These are phyloP conservation scores for Pichia sporocuriosa DNA, from an alignment of 805 yeast genomes.

Conservation along the genomic window DNA sequence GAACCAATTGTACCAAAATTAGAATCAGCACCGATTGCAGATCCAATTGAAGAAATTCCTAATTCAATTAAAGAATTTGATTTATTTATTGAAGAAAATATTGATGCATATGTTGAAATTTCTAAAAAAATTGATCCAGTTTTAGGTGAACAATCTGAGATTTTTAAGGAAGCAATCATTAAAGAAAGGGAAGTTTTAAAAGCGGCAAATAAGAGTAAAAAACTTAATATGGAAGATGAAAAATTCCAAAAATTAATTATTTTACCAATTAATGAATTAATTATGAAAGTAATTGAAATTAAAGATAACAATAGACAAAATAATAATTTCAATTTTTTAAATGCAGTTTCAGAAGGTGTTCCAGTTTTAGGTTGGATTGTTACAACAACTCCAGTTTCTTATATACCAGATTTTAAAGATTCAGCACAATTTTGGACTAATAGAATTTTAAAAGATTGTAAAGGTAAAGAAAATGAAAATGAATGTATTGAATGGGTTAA, in stretches of 20 bases:
- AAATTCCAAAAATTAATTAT: slow-evolving; percentile 45
- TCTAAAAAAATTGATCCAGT: slow-evolving; percentile 51
- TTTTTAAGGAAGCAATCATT: slow-evolving; percentile 46
- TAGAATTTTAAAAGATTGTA: slow-evolving; percentile 78
- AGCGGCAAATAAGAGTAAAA: slow-evolving; percentile 52
- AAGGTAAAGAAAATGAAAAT: slow-evolving; percentile 44
- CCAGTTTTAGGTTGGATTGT: slow-evolving; percentile 91
- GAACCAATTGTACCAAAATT: slow-evolving; percentile 14
- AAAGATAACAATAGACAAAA: slow-evolving; percentile 74
- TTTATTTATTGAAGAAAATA: slow-evolving; percentile 40
- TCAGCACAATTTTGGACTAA: slow-evolving; percentile 93
- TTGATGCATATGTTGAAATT: slow-evolving; percentile 52
- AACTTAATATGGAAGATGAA: slow-evolving; percentile 55
- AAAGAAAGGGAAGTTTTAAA: slow-evolving; percentile 53
- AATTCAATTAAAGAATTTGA: slow-evolving; percentile 49
- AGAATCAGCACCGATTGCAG: slow-evolving; percentile 6
- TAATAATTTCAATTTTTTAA: slow-evolving; percentile 60
- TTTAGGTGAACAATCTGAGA: slow-evolving; percentile 49
- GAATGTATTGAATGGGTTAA: slow-evolving; percentile 69
- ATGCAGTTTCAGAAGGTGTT: slow-evolving; percentile 81
- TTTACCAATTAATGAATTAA: slow-evolving; percentile 58
- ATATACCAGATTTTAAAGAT: slow-evolving; percentile 78
- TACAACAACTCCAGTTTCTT: slow-evolving; percentile 65
- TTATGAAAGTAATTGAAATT: slow-evolving; percentile 50
- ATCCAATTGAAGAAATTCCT: slow-evolving; percentile 20